Percentiles rank a stretch among this genome's conserved stretches.
phyloP scores from a whole-genome alignment of 1,284 basidiomycete species.

The Boletellus deceptivus region DNA sequence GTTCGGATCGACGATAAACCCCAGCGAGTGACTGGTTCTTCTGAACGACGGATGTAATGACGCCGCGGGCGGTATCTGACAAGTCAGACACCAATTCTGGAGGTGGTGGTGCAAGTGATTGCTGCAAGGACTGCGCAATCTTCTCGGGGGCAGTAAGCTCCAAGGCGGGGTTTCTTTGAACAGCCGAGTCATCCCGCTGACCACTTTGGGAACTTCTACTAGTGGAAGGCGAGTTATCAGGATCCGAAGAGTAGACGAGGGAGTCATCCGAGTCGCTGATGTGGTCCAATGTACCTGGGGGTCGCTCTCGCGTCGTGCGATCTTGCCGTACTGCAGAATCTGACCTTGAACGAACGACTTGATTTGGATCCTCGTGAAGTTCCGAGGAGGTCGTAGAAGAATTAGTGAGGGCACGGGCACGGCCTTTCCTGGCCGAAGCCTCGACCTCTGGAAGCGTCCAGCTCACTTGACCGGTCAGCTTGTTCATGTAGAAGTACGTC shows the following conservation, averaged over 20 bases:
- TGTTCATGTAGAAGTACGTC: constrained; percentile 80
- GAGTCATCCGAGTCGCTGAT: constrained; percentile 77
- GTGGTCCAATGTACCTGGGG: constrained; percentile 41
- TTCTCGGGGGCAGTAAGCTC: constrained; percentile 67
- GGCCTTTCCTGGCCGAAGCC: constrained; percentile 19
- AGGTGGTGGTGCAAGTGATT: constrained; percentile 53
- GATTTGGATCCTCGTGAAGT: constrained; percentile 27
- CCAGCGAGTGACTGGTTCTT: constrained; percentile 53
- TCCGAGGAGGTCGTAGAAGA: constrained; percentile 36
- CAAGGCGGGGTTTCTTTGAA: constrained; percentile 23
- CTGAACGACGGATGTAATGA: constrained; percentile 61
- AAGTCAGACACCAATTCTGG: constrained; percentile 60
- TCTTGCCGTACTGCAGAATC: constrained; percentile 29
- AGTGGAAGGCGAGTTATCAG: constrained; percentile 32
- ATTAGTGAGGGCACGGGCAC: constrained; percentile 32
- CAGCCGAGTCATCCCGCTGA: constrained; percentile 19
- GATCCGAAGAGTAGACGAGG: constrained; percentile 61
- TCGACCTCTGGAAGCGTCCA: constrained; percentile 61
- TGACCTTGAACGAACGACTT: constrained; percentile 35
- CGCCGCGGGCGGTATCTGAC: constrained; percentile 52
- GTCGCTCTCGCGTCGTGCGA: constrained; percentile 25
- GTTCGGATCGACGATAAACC: constrained; percentile 46
- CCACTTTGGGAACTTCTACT: constrained; percentile 37
- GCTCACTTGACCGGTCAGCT: constrained; percentile 60
- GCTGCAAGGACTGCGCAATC: constrained; percentile 63